Conservation (phyloP, 1,284 basidiomycete species). For the Porodaedalea pini region DNA sequence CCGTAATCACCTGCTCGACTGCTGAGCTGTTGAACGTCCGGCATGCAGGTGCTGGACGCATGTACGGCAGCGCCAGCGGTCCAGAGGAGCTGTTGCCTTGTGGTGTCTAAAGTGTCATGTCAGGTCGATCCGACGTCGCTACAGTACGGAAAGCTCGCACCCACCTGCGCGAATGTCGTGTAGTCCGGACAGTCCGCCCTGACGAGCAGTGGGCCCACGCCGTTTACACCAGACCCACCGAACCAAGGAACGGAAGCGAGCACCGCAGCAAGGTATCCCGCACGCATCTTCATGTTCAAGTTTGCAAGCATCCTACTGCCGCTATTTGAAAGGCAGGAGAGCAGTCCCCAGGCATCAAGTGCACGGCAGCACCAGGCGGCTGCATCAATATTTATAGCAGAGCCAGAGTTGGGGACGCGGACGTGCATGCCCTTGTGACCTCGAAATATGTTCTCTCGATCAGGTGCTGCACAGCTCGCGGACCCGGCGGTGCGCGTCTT, state of each 20-base stretch:
- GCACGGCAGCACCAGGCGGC: no score
- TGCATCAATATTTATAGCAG: background rate
- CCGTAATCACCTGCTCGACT: constrained; percentile 69
- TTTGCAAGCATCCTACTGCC: background rate
- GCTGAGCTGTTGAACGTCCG: constrained; percentile 69
- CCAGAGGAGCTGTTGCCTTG: constrained; percentile 59
- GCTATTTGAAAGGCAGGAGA: no score
- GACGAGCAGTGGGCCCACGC: background rate
- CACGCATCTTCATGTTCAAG: background rate
- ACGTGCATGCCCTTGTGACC: background rate
- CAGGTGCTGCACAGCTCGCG: background rate
- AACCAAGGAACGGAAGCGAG: background rate
- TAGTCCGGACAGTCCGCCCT: constrained; percentile 51
- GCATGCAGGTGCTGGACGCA: constrained; percentile 64
- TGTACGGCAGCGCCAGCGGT: constrained; percentile 61
- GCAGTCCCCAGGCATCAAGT: no score
- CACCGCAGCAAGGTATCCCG: background rate
- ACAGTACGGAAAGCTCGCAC: background rate
- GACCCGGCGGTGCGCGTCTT: background rate
- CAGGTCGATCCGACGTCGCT: background rate
- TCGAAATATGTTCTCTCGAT: no score
- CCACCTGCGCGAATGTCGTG: constrained; percentile 56
- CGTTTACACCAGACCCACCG: background rate
- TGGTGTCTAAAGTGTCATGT: constrained; percentile 37
- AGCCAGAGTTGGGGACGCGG: background rate